A percentile compares a stretch with the other conserved stretches of the same genome.
phyloP scores from a whole-genome alignment of 2,329 filamentous ascomycete species.

The Hymenoscyphus infarciens region DNA sequence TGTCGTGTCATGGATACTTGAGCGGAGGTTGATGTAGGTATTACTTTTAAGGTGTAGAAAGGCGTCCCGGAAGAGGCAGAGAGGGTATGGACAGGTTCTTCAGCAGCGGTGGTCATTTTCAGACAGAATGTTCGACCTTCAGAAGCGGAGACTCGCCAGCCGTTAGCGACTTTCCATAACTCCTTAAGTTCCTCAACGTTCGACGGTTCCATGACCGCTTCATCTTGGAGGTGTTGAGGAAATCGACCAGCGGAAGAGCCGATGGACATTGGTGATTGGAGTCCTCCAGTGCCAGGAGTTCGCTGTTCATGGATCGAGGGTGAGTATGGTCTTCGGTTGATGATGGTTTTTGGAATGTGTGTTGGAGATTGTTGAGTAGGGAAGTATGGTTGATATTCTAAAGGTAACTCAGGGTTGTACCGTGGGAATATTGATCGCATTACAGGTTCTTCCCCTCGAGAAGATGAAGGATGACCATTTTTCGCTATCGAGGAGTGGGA shows the following conservation, averaged over 20 bases:
- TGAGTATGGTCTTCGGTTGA: constrained; percentile 62
- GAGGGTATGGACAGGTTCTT: constrained; percentile 64
- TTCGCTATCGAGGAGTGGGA: constrained; percentile 58
- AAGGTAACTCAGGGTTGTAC: constrained; percentile 64
- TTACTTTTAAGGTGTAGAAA: constrained; percentile 63
- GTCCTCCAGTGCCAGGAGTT: constrained; percentile 20
- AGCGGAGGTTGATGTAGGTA: constrained; percentile 61
- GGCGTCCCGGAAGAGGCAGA: constrained; percentile 56
- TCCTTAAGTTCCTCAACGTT: constrained; percentile 57
- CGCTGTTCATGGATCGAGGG: constrained; percentile 28
- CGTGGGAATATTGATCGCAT: constrained; percentile 73
- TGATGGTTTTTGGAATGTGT: constrained; percentile 59
- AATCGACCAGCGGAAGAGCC: constrained; percentile 28
- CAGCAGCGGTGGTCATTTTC: constrained; percentile 51
- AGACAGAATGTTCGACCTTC: constrained; percentile 60
- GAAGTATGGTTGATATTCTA: constrained; percentile 67
- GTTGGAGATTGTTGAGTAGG: constrained; percentile 63
- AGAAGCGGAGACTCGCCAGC: constrained; percentile 59
- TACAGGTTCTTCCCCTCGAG: constrained; percentile 37
- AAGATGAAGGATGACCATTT: constrained; percentile 35
- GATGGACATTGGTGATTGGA: constrained; percentile 31
- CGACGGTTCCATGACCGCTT: constrained; percentile 31
- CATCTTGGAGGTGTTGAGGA: constrained; percentile 31
- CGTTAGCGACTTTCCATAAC: constrained; percentile 68
- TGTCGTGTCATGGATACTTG: constrained; percentile 56